Base-by-base conservation (phyloP, 2,329 filamentous ascomycete species). In the Trichoderma koningii region DNA sequence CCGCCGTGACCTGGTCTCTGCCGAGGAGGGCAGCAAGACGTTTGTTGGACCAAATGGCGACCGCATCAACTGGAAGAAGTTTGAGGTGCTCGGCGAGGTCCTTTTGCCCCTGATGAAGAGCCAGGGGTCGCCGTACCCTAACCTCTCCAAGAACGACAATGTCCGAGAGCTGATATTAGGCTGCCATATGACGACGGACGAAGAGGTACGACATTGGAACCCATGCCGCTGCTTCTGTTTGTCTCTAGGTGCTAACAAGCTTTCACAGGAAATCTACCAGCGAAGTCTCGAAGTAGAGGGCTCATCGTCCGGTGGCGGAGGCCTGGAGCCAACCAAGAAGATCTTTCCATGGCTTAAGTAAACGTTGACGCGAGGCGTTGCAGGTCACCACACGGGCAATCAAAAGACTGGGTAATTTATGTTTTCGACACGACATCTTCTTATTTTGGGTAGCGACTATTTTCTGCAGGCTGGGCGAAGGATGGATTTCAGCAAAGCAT, bases 1-100 rank as follows among this genome's bases (percentile, higher is more conserved):
- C 73, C 87, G 92, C 50, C 86, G 93, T 68, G 95, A 99, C 77
- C 83, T 99, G 26, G 92, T 97, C 1, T 92, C 91, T 14, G 94
- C 95, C 0, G 92, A 96, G 73, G 91, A 97, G 77, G 95, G 94
- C 41, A 97, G 95, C 76, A 87, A 87, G 72, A 98, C 95, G 0
- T 94, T 97, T 75, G 81, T 98, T 1, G 92, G 90, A 7, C 83
- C 85, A 2, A 83, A 87, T 66, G 86, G 83, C 68, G 86, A 92
- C 68, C 83, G 91, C 59, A 91, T 99, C 74, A 98, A 98, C 75
- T 99, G 95, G 95, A 93, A 90, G 77, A 99, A 99, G 75, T 99
- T 98, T 72, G 94, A 98, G 76, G 89, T 99, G 38, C 88, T 98
- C 77, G 93, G 93, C 7, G 94, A 98, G 71, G 91, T 97, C 5